phyloP scores from a whole-genome alignment of 2,329 filamentous ascomycete genomes.

The Diaporthe australafricana region DNA sequence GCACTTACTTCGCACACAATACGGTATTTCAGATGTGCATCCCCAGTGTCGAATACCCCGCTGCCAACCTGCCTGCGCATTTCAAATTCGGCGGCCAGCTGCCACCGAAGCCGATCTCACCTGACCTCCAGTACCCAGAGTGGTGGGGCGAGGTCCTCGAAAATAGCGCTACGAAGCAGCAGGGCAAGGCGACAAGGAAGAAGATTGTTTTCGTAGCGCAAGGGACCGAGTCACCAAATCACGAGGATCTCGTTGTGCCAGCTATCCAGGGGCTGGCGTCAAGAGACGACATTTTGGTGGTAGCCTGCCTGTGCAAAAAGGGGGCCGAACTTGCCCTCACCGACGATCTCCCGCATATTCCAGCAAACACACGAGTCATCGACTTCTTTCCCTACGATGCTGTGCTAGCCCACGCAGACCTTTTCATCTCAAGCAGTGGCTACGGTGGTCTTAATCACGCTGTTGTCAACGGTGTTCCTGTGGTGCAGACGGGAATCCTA shows the following conservation, averaged over 20 bases:
- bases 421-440: slow-evolving; percentile 61
- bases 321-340: slow-evolving; percentile 40
- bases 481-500: slow-evolving; percentile 56
- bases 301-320: slow-evolving; percentile 47
- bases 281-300: slow-evolving; percentile 52
- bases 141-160: slow-evolving; percentile 59
- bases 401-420: slow-evolving; percentile 55
- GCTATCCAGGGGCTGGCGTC: slow-evolving; percentile 55
- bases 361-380: slow-evolving; percentile 55
- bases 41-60: slow-evolving; percentile 11
- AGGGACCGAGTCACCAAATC: slow-evolving; percentile 57
- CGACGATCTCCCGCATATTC: slow-evolving; percentile 40
- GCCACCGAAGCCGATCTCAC: slow-evolving; percentile 46
- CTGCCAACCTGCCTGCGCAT: not conserved
- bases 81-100: slow-evolving; percentile 39
- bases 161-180: slow-evolving; percentile 40
- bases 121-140: slow-evolving; percentile 48
- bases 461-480: slow-evolving; percentile 57
- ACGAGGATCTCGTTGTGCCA: slow-evolving; percentile 56
- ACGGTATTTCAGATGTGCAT: slow-evolving; percentile 28
- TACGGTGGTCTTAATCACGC: slow-evolving; percentile 60
- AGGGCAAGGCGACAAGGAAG: slow-evolving; percentile 41
- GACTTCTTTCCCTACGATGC: slow-evolving; percentile 62
- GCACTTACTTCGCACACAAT: slow-evolving; percentile 16
- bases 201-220: slow-evolving; percentile 59